These are phyloP conservation scores for Cucurbita moschata DNA, from an alignment of 306 rosid species.

Conservation along the genomic window DNA sequence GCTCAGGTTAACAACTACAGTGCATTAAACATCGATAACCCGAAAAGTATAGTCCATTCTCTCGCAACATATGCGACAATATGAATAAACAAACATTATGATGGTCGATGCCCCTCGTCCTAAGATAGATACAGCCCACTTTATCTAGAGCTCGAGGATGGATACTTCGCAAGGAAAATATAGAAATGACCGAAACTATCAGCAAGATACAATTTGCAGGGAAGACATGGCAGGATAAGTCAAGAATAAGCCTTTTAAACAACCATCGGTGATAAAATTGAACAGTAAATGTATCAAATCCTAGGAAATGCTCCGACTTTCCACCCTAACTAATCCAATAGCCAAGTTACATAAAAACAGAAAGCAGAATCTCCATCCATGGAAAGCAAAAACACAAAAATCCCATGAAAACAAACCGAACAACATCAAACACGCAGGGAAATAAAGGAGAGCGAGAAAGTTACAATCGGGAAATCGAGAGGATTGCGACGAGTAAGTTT, in stretches of 20 bases:
- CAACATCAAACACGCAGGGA: constrained; percentile 4
- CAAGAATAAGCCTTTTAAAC: background rate
- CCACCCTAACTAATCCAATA: background rate
- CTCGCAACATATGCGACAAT: background rate
- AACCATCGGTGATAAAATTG: background rate
- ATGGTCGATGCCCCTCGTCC: background rate
- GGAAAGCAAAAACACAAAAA: background rate
- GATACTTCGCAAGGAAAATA: background rate
- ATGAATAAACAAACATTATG: background rate
- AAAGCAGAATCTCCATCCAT: background rate
- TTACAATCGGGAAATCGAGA: constrained; percentile 64
- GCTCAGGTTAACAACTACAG: background rate
- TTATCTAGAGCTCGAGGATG: background rate
- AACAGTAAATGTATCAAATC: background rate
- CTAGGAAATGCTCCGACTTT: background rate
- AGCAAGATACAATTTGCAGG: background rate
- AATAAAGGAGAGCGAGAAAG: background rate
- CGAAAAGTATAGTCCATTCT: background rate
- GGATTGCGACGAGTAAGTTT: constrained; percentile 74
- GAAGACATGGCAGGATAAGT: background rate
- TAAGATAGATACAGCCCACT: background rate
- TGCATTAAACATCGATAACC: background rate
- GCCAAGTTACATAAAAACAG: background rate
- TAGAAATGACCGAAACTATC: background rate
- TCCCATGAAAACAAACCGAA: background rate